Evolutionary conservation across 345 rosid species (phyloP), one percentile per base, ranked within the genome.

Genomic region (Pelargonium nanum): DNA sequence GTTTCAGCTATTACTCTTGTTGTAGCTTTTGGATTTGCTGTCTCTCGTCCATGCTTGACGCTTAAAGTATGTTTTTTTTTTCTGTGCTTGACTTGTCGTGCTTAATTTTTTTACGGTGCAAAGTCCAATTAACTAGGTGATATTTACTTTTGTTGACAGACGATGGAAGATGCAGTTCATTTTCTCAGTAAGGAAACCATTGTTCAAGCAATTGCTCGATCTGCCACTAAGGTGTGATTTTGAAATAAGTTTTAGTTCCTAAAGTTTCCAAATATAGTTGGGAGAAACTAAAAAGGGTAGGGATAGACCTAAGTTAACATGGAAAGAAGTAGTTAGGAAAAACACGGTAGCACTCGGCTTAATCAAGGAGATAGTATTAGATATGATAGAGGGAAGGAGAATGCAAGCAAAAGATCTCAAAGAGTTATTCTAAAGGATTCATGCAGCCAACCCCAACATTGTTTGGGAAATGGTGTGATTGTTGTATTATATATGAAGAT

Each of bases 1-100:
- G 97, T 94, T 34, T 94, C 99, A 22, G 97, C 99, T 53, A 75
- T 90, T 68, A 86, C 96, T 61, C 96, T 94, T 65, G 99, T 94
- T 70, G 91, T 94, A 60, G 90, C 99, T 58, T 94, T 94, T 64
- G 99, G 99, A 20, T 94, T 94, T 73, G 99, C 99, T 12, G 99
- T 94, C 74, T 94, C 99, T 64, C 96, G 99, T 63, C 95, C 99
- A 10, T 94, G 99, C 75, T 77, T 94, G 72, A 88, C 96, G 69
- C 96, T 94, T 57, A 78, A 94, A 96, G 99, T 90, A 53, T 59
- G 80, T 63, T 44, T 59, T 16, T 44, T 23, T 10, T 50, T 62
- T 22, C 16, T 25, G 26, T 21, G 19, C 45, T 8, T 52, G 1
- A 19, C 0, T 26, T 15, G 19, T 22, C 6, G 22, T 44, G 30